phyloP scores from a whole-genome alignment of 2,329 filamentous ascomycete genomes.

The Fusarium decemcellulare region DNA sequence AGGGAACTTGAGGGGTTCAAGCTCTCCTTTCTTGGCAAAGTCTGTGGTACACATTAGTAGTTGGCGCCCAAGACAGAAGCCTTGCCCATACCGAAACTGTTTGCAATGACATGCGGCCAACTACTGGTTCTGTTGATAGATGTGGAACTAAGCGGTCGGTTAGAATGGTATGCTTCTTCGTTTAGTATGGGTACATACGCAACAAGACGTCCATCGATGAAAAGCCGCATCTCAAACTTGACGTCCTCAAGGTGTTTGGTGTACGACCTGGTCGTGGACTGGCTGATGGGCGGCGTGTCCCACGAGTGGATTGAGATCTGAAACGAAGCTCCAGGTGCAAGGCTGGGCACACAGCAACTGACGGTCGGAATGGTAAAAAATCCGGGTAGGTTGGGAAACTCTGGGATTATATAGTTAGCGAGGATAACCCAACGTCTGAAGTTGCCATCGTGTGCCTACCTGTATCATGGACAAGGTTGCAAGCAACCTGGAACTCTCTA shows the following conservation, averaged over 20 bases:
- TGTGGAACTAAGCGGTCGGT: constrained; percentile 61
- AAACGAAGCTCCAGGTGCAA: constrained; percentile 71
- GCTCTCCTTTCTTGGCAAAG: constrained; percentile 70
- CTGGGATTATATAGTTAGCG: constrained; percentile 50
- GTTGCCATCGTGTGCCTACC: constrained; percentile 50
- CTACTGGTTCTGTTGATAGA: constrained; percentile 65
- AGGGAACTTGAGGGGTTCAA: constrained; percentile 78
- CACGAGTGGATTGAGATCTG: constrained; percentile 83
- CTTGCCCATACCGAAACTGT: constrained; percentile 55
- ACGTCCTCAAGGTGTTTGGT: constrained; percentile 70
- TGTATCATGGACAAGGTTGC: constrained; percentile 74
- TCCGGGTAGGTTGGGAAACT: constrained; percentile 66
- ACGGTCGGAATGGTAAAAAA: constrained; percentile 73
- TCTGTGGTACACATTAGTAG: constrained; percentile 50
- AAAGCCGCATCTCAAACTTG: constrained; percentile 76
- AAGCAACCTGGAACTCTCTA: constrained; percentile 86
- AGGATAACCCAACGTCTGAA: no score
- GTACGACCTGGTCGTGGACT: constrained; percentile 65
- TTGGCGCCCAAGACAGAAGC: no score
- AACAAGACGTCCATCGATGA: constrained; percentile 76
- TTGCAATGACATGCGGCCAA: constrained; percentile 66
- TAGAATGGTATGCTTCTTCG: neutral
- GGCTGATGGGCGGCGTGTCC: constrained; percentile 72
- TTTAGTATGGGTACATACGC: constrained; percentile 61
- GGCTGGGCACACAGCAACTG: constrained; percentile 79